phyloP scores from a whole-genome alignment of 129 eudicot species.

The Saussurea involucrata region DNA sequence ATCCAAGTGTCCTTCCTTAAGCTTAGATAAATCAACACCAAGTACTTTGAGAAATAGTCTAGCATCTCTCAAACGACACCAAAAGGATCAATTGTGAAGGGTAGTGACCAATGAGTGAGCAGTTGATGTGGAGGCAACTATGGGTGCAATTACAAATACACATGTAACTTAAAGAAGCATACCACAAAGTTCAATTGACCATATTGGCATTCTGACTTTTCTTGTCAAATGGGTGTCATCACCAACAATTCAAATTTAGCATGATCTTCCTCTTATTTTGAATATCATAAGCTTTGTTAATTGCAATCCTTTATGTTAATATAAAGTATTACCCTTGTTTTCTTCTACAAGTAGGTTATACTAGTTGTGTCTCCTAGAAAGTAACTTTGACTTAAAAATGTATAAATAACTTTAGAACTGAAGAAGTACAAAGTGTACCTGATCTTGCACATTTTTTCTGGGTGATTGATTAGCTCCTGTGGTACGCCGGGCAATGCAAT shows the following conservation, averaged over 20 bases:
- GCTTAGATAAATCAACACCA: neutral
- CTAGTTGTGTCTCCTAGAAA: neutral
- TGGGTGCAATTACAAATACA: neutral
- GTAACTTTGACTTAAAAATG: neutral
- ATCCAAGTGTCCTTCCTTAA: too few species aligned
- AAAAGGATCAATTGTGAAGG: neutral
- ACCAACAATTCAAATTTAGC: neutral
- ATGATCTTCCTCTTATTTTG: neutral
- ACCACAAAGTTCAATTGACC: neutral
- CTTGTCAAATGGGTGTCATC: neutral
- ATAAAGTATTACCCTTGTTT: neutral
- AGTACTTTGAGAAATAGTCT: neutral
- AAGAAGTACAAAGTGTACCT: constrained; percentile 31
- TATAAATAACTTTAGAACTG: neutral
- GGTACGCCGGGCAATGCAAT: constrained; percentile 88
- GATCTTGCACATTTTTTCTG: constrained; percentile 68
- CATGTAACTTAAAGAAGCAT: neutral
- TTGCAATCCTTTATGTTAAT: neutral
- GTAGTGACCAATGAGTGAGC: neutral
- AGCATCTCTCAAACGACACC: neutral
- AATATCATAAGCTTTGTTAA: neutral
- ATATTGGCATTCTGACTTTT: neutral
- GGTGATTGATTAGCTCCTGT: constrained; percentile 68
- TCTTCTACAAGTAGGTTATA: neutral
- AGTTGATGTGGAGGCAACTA: neutral